Percentiles rank a stretch among this genome's conserved stretches.
These are phyloP conservation scores for Quercus bicolor DNA, from an alignment of 306 rosid genomes.

Conservation along the genomic window DNA sequence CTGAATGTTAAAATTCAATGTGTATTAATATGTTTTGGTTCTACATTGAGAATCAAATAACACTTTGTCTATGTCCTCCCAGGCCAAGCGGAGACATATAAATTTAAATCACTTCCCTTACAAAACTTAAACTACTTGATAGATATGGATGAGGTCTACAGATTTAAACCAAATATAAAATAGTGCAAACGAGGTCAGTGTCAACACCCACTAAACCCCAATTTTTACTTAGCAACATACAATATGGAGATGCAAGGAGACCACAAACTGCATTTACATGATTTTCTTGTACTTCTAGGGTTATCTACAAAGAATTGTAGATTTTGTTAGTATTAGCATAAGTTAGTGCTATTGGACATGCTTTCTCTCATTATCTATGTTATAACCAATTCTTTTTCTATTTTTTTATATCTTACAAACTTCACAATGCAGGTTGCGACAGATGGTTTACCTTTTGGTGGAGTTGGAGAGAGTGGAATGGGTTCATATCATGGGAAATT, in stretches of 20 bases:
- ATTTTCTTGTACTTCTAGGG: not conserved
- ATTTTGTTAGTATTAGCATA: not conserved
- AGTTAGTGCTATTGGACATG: not conserved
- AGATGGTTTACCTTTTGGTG: conserved; percentile 75
- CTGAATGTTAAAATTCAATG: not conserved
- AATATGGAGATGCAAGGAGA: no score
- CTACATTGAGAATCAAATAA: not conserved
- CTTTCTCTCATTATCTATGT: not conserved
- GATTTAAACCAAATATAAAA: not conserved
- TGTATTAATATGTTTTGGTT: not conserved
- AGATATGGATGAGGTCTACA: not conserved
- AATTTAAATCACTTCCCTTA: not conserved
- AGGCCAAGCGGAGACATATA: not conserved
- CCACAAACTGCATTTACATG: not conserved
- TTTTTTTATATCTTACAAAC: not conserved
- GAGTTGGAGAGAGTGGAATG: conserved; percentile 92
- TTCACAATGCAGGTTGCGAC: conserved; percentile 49
- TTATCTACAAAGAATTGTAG: not conserved
- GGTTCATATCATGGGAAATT: conserved; percentile 79
- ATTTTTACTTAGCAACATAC: no score
- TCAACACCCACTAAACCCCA: not conserved
- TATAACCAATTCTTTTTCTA: not conserved
- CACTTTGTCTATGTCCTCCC: no score
- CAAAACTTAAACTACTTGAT: no score
- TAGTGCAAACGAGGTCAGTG: not conserved